A percentile compares a stretch with the other conserved stretches of the same genome.
phyloP scores from a whole-genome alignment of 257 asterid species.

The Sherardia arvensis region DNA sequence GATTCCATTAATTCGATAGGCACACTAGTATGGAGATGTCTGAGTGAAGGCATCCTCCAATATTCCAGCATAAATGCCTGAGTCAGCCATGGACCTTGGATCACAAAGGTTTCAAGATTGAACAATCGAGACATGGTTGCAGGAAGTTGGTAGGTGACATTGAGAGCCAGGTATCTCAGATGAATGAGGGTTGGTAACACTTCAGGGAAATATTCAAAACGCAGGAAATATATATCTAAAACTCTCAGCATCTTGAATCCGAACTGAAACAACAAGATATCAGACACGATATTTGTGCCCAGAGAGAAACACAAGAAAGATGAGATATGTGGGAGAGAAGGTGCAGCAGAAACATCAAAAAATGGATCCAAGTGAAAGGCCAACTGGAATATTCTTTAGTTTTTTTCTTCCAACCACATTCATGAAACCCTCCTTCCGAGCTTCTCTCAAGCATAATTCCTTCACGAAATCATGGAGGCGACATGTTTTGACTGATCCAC shows the following conservation, averaged over 20 bases:
- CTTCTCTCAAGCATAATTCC: constrained; percentile 29
- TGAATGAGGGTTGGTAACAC: constrained; percentile 15
- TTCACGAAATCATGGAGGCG: constrained; percentile 27
- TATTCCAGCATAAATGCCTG: not conserved
- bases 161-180: constrained; percentile 23
- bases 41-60: constrained; percentile 17
- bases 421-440: constrained; percentile 25
- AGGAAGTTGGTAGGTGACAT: constrained; percentile 20
- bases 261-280: not conserved
- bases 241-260: constrained; percentile 25
- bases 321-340: constrained; percentile 3
- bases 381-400: not conserved
- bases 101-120: constrained; percentile 27
- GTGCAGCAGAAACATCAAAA: constrained; percentile 1
- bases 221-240: constrained; percentile 19
- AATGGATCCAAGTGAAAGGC: constrained; percentile 13
- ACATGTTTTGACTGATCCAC: constrained; percentile 21
- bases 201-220: constrained; percentile 20
- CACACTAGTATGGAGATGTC: constrained; percentile 20
- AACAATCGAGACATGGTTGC: not conserved
- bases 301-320: not conserved
- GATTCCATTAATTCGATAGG: not conserved
- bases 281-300: not conserved
- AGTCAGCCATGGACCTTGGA: constrained; percentile 12
- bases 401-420: not conserved